Base-by-base conservation (phyloP, 768 basidiomycete species). In the Amanita polypyramis region DNA sequence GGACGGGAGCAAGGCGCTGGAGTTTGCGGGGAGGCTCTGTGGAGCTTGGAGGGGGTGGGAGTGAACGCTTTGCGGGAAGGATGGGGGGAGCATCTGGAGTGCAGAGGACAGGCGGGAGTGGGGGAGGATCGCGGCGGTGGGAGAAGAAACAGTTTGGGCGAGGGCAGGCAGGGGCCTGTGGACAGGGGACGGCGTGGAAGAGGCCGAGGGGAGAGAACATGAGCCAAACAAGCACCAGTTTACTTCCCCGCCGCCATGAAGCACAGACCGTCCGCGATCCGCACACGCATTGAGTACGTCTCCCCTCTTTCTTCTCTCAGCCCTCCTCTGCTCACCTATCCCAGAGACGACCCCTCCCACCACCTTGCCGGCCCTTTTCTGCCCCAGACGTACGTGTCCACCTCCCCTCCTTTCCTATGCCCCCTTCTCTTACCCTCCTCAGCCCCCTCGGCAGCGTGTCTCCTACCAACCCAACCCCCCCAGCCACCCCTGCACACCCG, bases 131-230 rank as follows among this genome's bases (percentile, higher is more conserved):
- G n/a, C n/a, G 41, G 0, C 63, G 59, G 59, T 90, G 89, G 15
- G 81, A 82, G 63, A 83, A 89, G 12, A 85, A 53, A 60, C 89
- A 92, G 29, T 65, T 58, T 6, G 64, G 51, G 15, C 80, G 67
- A 1, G 60, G 59, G 58, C 87, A 88, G 33, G 61, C 49, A 2
- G 57, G 42, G 47, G 47, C 56, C 21, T 78, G 71, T 4, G 86
- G 86, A 66, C 87, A 90, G 6, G 72, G 60, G 9, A 82, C 54
- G 4, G 65, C 61, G 20, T 70, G 72, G 61, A 89, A 87, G 15
- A 81, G 70, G 6, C 72, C 70, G 4, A 74, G 60, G 2, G 73
- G 65, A 23, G 81, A 72, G 59, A 90, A 87, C 87, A 89, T 85
- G 49, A 39, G 23, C 5, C 11, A 14, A 21, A 17, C 37, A 40